A percentile compares a stretch with the other conserved stretches of the same genome.
phyloP scores from a whole-genome alignment of 768 basidiomycete genomes.

The Psilocybe cyanescens region DNA sequence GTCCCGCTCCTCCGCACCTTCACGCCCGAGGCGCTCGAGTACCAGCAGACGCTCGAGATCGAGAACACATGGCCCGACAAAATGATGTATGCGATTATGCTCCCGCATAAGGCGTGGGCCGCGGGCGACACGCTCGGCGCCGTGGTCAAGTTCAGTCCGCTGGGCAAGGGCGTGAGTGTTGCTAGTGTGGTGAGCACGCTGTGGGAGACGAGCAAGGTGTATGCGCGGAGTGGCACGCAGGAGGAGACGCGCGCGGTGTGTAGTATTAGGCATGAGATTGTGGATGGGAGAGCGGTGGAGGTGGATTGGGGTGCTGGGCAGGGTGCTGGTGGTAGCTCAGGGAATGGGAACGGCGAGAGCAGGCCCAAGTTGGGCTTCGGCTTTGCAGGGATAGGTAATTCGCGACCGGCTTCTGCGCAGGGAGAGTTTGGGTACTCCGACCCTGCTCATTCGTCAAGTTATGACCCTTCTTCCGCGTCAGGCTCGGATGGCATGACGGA shows the following conservation, averaged over 20 bases:
- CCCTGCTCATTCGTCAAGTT: neutral
- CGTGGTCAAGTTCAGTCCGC: slow-evolving; percentile 83
- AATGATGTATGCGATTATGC: slow-evolving; percentile 91
- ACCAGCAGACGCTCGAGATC: slow-evolving; percentile 93
- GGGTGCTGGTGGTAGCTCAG: neutral
- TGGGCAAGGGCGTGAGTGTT: slow-evolving; percentile 83
- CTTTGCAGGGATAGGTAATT: neutral
- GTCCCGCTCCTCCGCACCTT: slow-evolving; percentile 78
- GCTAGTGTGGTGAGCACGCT: slow-evolving; percentile 67
- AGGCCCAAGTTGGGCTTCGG: neutral
- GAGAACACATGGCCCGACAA: slow-evolving; percentile 99
- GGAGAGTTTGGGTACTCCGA: neutral
- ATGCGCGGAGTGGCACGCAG: slow-evolving; percentile 54
- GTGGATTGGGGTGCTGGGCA: slow-evolving; percentile 15
- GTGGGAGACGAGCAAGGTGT: slow-evolving; percentile 74
- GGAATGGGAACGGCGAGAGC: neutral
- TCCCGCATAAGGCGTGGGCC: slow-evolving; percentile 96
- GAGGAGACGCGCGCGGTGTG: slow-evolving; percentile 66
- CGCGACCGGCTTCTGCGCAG: slow-evolving; percentile 1
- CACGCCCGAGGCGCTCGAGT: slow-evolving; percentile 84
- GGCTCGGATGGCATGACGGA: neutral
- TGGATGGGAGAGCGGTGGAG: slow-evolving; percentile 57
- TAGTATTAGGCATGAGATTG: slow-evolving; percentile 69
- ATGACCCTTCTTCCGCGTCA: neutral
- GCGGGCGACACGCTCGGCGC: slow-evolving; percentile 86